These are phyloP conservation scores for Forsythia suspensa DNA, from an alignment of 257 asterid species.

Conservation along the genomic window DNA sequence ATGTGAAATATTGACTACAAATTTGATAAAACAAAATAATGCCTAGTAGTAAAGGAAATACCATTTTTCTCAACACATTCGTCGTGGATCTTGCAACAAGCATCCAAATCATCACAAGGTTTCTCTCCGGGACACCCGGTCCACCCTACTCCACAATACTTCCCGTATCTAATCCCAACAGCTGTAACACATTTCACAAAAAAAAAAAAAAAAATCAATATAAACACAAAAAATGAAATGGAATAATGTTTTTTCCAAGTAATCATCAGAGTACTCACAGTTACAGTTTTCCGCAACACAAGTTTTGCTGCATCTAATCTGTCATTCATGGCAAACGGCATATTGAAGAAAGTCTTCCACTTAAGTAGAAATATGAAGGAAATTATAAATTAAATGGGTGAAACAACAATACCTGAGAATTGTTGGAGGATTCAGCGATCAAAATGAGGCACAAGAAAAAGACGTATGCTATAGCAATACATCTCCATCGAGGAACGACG, in stretches of 20 bases:
- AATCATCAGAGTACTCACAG: slow-evolving; percentile 28
- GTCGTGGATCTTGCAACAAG: slow-evolving; percentile 86
- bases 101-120: slow-evolving; percentile 94
- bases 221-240: background rate
- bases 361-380: background rate
- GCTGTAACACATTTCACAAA: slow-evolving; percentile 38
- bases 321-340: slow-evolving; percentile 19
- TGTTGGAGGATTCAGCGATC: slow-evolving; percentile 44
- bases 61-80: slow-evolving; percentile 77
- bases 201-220: background rate
- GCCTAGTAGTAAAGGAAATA: slow-evolving; percentile 23
- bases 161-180: slow-evolving; percentile 80
- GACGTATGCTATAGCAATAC: slow-evolving; percentile 40
- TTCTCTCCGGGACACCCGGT: slow-evolving; percentile 91
- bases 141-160: slow-evolving; percentile 97
- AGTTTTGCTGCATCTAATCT: slow-evolving; percentile 66
- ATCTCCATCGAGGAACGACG: slow-evolving; percentile 23
- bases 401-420: slow-evolving; percentile 43
- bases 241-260: background rate
- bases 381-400: background rate
- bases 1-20: background rate
- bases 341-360: background rate
- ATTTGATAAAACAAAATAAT: background rate
- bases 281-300: slow-evolving; percentile 78
- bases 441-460: slow-evolving; percentile 23